Evolutionary conservation across 2,329 filamentous ascomycete genomes (phyloP), one percentile per base, ranked within the genome.

Genomic region (Juglanconis juglandina): DNA sequence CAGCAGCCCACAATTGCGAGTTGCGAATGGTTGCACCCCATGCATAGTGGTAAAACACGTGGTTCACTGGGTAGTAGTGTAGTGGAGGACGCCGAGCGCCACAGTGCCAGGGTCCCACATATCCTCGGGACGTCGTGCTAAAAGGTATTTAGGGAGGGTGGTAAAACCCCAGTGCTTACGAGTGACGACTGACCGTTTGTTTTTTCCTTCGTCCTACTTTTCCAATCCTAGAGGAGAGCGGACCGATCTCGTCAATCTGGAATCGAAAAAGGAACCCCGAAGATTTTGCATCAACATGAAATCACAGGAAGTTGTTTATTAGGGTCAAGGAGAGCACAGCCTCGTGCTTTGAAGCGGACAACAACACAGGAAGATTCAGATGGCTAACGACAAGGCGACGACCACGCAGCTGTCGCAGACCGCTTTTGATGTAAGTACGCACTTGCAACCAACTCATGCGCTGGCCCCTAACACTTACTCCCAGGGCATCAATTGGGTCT

Each of bases 401-500:
- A 30, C 24, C 41, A 47, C 56, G 24, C 58, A 63, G 39, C 53
- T 63, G 37, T 47, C 58, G 46, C 44, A 60, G 53, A 58, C 37
- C 35, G 52, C 54, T 9, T 63, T 63, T 24, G 50, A 60, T 56
- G 61, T 63, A 48, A 63, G 52, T 5, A 5, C 13, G 1, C 9
- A 30, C 3, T 17, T 32, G 8, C 33, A 34, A 3, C 1, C 17
- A 33, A 24, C 2, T 37, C 7, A 6, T 5, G n/a, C 14, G 34
- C 53, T 58, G n/a, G 57, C 33, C 30, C 6, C 17, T 5, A 17
- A 30, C 7, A 24, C 10, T 5, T 14, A 24, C 32, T 17, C 10
- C 2, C 33, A 63, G 61, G 61, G 58, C 42, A 53, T 63, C 58
- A 63, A 59, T 47, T 63, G 61, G 61, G 24, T 63, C 3, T 53